Evolutionary conservation across 2,329 filamentous ascomycete species (phyloP).

Genomic region (Pseudogymnoascus sp.): DNA sequence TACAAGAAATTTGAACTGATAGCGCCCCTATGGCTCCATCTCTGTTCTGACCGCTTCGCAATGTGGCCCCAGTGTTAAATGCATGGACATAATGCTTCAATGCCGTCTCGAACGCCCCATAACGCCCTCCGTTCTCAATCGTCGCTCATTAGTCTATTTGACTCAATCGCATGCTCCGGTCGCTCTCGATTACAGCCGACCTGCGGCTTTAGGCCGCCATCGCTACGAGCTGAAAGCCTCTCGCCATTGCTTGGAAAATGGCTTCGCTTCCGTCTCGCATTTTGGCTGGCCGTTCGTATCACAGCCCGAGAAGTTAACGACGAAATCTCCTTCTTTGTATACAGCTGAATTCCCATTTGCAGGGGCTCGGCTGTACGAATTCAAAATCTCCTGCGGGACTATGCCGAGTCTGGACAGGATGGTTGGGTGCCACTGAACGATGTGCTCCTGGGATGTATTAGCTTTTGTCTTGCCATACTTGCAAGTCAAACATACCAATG

Average conservation of each 20-base stretch:
- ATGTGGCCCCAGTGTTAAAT: slow-evolving; percentile 3
- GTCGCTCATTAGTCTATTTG: slow-evolving; percentile 5
- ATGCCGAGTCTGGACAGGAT: slow-evolving; percentile 83
- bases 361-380: slow-evolving; percentile 56
- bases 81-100: slow-evolving; percentile 4
- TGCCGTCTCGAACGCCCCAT: not conserved
- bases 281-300: slow-evolving; percentile 44
- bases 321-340: slow-evolving; percentile 78
- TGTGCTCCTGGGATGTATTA: slow-evolving; percentile 56
- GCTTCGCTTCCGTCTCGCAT: slow-evolving; percentile 63
- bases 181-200: not conserved
- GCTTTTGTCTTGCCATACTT: not conserved
- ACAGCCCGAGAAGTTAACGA: slow-evolving; percentile 73
- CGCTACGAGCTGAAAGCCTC: slow-evolving; percentile 1
- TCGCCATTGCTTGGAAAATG: slow-evolving; percentile 29
- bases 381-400: slow-evolving; percentile 77
- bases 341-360: slow-evolving; percentile 44
- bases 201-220: not conserved
- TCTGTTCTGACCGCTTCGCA: not conserved
- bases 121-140: slow-evolving; percentile 1
- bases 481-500: slow-evolving; percentile 54
- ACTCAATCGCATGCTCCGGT: not conserved
- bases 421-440: slow-evolving; percentile 94
- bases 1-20: slow-evolving; percentile 1
- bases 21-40: not conserved